phyloP scores from a whole-genome alignment of 1,284 basidiomycete species.

The Rhodotorula sp. region DNA sequence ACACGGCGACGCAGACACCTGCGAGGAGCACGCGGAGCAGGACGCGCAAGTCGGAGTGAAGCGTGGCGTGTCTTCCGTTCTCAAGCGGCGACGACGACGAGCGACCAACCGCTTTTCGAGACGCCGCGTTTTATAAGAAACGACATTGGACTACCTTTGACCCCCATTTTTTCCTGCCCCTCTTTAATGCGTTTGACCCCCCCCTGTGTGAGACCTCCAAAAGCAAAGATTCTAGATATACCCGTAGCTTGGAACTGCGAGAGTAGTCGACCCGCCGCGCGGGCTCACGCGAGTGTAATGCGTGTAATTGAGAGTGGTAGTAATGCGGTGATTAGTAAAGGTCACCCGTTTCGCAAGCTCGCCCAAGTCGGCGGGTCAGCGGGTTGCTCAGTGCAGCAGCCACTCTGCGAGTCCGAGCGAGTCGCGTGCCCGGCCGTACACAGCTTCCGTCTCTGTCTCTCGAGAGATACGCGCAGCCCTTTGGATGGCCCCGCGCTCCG shows the following conservation, averaged over 20 bases:
- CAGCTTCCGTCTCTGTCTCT: not conserved
- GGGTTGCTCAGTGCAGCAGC: too few relatives aligned
- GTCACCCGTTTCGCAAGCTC: not conserved
- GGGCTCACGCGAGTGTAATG: not conserved
- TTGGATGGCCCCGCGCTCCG: not conserved
- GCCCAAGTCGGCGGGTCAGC: not conserved
- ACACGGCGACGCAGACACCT: constrained; percentile 9
- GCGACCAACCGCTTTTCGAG: not conserved
- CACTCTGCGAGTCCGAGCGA: not conserved
- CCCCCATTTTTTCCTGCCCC: not conserved
- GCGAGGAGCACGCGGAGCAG: constrained; percentile 31
- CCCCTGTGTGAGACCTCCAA: not conserved
- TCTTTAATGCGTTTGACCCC: not conserved
- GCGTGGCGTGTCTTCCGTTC: not conserved
- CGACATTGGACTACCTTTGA: not conserved
- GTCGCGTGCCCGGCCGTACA: not conserved
- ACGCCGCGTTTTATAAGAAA: too few relatives aligned
- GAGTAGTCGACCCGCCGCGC: not conserved
- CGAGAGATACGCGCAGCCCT: not conserved
- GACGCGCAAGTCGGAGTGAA: constrained; percentile 7
- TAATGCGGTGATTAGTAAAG: not conserved
- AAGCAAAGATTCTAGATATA: not conserved
- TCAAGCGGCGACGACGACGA: too few relatives aligned
- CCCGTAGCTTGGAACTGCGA: not conserved
- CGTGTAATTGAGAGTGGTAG: not conserved